Evolutionary conservation across 495 filamentous ascomycete species (phyloP), one percentile per base, ranked within the genome.

Genomic region (Choiromyces venosus): DNA sequence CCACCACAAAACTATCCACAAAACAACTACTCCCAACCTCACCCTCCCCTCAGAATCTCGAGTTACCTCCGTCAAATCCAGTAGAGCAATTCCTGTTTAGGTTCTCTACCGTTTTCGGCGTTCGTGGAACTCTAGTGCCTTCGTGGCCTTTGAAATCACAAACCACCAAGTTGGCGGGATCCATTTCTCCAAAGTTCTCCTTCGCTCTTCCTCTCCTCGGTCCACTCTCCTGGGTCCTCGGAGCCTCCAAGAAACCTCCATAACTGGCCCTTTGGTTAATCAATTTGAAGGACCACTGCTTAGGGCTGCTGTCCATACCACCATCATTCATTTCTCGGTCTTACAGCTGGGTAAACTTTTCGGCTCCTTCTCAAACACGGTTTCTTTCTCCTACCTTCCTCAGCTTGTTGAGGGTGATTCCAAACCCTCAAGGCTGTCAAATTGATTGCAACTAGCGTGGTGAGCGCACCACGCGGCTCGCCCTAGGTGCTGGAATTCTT

Each of bases 131-230:
- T 40, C 71, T 71, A 52, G 73, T 74, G 74, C 77, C 74, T 80
- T 76, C 70, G 80, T 73, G 80, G 72, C 74, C 68, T 79, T 80
- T 70, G 70, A n/a, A 69, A 35, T 37, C 37, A 73, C 67, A 79
- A 84, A 88, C 80, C 88, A 91, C 88, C 94, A 98, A 97, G 90
- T 97, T 99, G 95, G 95, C 95, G 93, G 94, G 91, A 86, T 87
- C 89, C 88, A 89, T 84, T 84, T 87, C 86, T 83, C 83, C 86
- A 83, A 84, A 89, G 86, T 90, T 92, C 84, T 92, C 92, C 82
- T 92, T 92, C 87, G 85, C 90, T 81, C 91, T 92, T 87, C 94
- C 94, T 87, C 92, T 97, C 84, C 91, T 96, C 80, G 93, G 93
- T 86, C 94, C 95, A 82, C 88, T 89, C 80, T 87, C 88, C 85